Percentiles rank a stretch among this genome's conserved stretches.
Evolutionary conservation across 352 stramenopile species (phyloP).

Genomic region (Phytopythium kandeliae): DNA sequence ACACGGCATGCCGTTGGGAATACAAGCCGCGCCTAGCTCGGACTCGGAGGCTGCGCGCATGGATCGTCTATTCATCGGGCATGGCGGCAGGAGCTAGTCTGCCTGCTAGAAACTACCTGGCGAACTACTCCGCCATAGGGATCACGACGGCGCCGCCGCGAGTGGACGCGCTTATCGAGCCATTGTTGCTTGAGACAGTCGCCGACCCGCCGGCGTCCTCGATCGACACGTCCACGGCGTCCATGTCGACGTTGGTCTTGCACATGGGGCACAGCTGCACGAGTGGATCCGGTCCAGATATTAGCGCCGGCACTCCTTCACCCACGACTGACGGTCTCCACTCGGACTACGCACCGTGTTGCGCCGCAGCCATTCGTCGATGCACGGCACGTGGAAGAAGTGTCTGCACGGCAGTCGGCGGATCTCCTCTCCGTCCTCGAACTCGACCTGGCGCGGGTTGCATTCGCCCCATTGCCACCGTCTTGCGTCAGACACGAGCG

Average conservation of each 20-base stretch:
- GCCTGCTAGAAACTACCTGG: too few relatives aligned
- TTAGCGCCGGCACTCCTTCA: neutral
- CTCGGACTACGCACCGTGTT: slow-evolving; percentile 49
- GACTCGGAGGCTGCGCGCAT: too few relatives aligned
- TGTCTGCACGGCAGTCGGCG: slow-evolving; percentile 81
- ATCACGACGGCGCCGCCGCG: slow-evolving; percentile 38
- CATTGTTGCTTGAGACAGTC: too few relatives aligned
- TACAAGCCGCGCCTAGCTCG: neutral
- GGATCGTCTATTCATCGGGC: too few relatives aligned
- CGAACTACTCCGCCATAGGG: slow-evolving; percentile 12
- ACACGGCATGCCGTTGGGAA: neutral
- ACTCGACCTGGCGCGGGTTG: slow-evolving; percentile 74
- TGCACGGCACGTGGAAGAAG: slow-evolving; percentile 87
- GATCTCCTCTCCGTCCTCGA: slow-evolving; percentile 69
- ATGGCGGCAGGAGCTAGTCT: too few relatives aligned
- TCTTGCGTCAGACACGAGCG: too few relatives aligned
- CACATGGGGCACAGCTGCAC: slow-evolving; percentile 74
- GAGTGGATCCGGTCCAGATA: too few relatives aligned
- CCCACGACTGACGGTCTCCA: too few relatives aligned
- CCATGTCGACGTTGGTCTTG: slow-evolving; percentile 70
- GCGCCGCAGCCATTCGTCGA: slow-evolving; percentile 84
- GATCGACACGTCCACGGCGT: slow-evolving; percentile 37
- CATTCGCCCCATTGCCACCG: slow-evolving; percentile 1
- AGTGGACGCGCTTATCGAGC: neutral
- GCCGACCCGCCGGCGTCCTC: too few relatives aligned